phyloP scores from a whole-genome alignment of 2,329 filamentous ascomycete species.

The Davidsoniella australis region DNA sequence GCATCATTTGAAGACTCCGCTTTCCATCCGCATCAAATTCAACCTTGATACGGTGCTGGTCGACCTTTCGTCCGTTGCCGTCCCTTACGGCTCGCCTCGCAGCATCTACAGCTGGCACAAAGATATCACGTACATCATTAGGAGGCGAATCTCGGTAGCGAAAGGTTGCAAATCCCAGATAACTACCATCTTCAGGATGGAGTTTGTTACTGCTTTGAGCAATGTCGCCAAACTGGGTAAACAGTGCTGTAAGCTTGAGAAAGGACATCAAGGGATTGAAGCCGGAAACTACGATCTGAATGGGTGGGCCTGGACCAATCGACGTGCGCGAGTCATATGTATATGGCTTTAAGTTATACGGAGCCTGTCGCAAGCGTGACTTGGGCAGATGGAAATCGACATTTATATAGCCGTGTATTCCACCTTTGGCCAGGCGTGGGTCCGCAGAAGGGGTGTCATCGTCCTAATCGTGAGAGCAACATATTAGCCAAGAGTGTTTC shows the following conservation, averaged over 20 bases:
- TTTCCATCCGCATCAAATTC: conserved; percentile 80
- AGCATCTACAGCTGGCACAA: conserved; percentile 56
- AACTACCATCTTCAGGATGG: conserved; percentile 85
- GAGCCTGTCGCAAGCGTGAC: conserved; percentile 51
- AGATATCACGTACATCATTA: conserved; percentile 30
- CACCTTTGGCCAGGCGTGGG: conserved; percentile 60
- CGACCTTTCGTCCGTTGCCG: conserved; percentile 65
- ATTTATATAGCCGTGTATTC: conserved; percentile 48
- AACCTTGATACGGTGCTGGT: conserved; percentile 59
- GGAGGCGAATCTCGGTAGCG: conserved; percentile 57
- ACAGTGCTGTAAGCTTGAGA: conserved; percentile 56
- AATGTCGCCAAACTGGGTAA: conserved; percentile 72
- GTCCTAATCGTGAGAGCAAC: conserved; percentile 46
- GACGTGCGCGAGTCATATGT: conserved; percentile 68
- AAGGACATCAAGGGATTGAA: conserved; percentile 82
- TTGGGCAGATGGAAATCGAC: conserved; percentile 54
- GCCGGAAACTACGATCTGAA: conserved; percentile 84
- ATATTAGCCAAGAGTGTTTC: conserved; percentile 13
- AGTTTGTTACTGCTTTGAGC: conserved; percentile 85
- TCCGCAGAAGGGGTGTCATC: conserved; percentile 67
- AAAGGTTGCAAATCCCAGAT: conserved; percentile 83
- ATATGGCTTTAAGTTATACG: conserved; percentile 70
- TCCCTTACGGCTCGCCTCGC: conserved; percentile 65
- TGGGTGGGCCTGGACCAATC: conserved; percentile 74
- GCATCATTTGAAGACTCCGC: conserved; percentile 62